A percentile compares a stretch with the other conserved stretches of the same genome.
phyloP scores from a whole-genome alignment of 2,329 filamentous ascomycete species.

The Monilinia fructigena region DNA sequence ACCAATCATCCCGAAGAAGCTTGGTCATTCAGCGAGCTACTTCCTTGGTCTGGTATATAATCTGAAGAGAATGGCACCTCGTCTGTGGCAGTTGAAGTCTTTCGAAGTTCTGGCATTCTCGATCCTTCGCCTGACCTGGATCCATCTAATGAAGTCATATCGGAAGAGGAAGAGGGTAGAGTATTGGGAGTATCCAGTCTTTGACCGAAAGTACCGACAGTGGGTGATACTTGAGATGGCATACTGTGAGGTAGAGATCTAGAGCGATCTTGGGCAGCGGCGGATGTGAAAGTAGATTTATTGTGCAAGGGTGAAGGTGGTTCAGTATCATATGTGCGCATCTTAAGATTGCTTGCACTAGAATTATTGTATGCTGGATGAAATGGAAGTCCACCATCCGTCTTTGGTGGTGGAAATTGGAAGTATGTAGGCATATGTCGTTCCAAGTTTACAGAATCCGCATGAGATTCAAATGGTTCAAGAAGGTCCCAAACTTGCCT shows the following conservation, averaged over 20 bases:
- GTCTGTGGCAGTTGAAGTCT: constrained; percentile 12
- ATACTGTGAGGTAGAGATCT: constrained; percentile 28
- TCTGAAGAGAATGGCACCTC: constrained; percentile 28
- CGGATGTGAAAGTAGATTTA: constrained; percentile 24
- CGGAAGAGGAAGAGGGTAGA: constrained; percentile 28
- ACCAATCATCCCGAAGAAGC: not conserved
- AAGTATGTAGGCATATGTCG: constrained; percentile 43
- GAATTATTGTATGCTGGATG: constrained; percentile 27
- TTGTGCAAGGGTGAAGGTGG: constrained; percentile 25
- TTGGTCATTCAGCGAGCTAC: constrained; percentile 23
- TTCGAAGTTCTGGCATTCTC: constrained; percentile 14
- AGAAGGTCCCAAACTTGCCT: constrained; percentile 43
- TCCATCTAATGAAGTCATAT: constrained; percentile 27
- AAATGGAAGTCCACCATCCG: constrained; percentile 30
- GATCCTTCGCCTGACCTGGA: constrained; percentile 23
- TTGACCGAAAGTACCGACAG: constrained; percentile 17
- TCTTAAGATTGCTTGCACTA: constrained; percentile 22
- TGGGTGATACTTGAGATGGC: constrained; percentile 31
- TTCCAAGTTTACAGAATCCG: constrained; percentile 44
- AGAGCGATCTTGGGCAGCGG: constrained; percentile 24
- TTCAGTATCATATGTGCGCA: constrained; percentile 22
- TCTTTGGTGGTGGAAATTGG: constrained; percentile 40
- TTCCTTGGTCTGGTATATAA: constrained; percentile 2
- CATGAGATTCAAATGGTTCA: constrained; percentile 42
- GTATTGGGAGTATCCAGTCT: constrained; percentile 27